Evolutionary conservation across 345 rosid genomes (phyloP), one percentile per base, ranked within the genome.

Genomic region (Aquilaria malaccensis): DNA sequence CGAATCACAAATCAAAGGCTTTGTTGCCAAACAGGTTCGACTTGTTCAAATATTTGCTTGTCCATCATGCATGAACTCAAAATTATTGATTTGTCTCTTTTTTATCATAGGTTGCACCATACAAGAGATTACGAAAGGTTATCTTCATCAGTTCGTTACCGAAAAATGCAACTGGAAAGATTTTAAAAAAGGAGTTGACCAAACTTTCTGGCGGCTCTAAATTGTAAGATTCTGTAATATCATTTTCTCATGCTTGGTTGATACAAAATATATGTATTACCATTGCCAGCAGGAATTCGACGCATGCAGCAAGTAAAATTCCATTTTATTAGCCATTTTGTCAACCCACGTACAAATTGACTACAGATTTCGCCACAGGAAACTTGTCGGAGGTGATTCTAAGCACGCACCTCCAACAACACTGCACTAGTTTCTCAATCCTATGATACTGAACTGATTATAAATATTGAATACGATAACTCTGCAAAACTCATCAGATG

Each of bases 161-260:
- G 0, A 81, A 58, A 77, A 86, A 72, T 72, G 80, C 80, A 10
- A 41, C 75, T 0, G 91, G 88, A 0, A 85, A 80, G 73, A 63
- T 85, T 32, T 59, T 74, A 68, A 80, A 83, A 67, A 80, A 70
- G 68, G 88, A 74, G 37, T 73, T 83, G 10, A 66, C 30, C 45
- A 76, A 49, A 67, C 53, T 63, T 10, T 64, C 70, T 12, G 30
- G 72, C 14, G 37, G 51, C 54, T 69, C 78, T 33, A 82, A 85
- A 69, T 13, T 85, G 63, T 82, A 62, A 70, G 37, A 14, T 61
- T 50, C 13, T 12, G 13, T 15, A 2, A 41, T 12, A 4, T 5
- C 22, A 7, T 33, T 2, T 6, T 3, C 12, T 13, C 43, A 9
- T 37, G 7, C 7, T 37, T 37, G 43, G 43, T 37, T 9, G 43